Evolutionary conservation across 345 rosid species (phyloP).

Genomic region (Linum trigynum): DNA sequence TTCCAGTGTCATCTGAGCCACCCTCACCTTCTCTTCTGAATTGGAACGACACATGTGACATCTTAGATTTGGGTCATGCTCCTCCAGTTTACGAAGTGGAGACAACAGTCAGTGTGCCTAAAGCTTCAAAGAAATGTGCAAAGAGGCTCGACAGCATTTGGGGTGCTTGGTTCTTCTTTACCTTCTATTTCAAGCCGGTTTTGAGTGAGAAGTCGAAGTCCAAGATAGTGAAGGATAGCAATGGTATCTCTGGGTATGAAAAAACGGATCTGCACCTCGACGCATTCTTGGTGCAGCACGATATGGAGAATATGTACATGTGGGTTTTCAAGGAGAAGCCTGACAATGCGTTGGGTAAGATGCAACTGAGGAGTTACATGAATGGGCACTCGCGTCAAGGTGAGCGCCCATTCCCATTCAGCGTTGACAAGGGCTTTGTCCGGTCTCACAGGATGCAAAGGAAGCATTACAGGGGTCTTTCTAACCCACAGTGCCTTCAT

Average conservation of each 20-base stretch:
- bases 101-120: constrained; percentile 9
- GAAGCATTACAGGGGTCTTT: constrained; percentile 24
- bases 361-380: constrained; percentile 25
- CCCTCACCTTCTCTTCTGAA: constrained; percentile 36
- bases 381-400: constrained; percentile 28
- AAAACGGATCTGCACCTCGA: constrained; percentile 21
- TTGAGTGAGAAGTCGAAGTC: constrained; percentile 20
- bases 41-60: constrained; percentile 15
- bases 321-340: constrained; percentile 27
- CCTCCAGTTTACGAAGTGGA: constrained; percentile 15
- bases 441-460: constrained; percentile 24
- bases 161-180: constrained; percentile 28
- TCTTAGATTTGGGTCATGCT: constrained; percentile 17
- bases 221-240: constrained; percentile 15
- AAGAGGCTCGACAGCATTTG: constrained; percentile 19
- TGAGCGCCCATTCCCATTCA: constrained; percentile 22
- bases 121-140: constrained; percentile 15
- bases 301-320: constrained; percentile 27
- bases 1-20: constrained; percentile 77
- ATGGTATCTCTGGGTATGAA: constrained; percentile 18
- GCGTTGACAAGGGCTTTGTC: constrained; percentile 19
- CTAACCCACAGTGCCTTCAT: constrained; percentile 25
- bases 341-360: constrained; percentile 26
- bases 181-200: constrained; percentile 20
- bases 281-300: constrained; percentile 22